Percentiles rank a stretch among this genome's conserved stretches.
phyloP scores from a whole-genome alignment of 2,329 filamentous ascomycete genomes.

The Alternaria conjuncta region DNA sequence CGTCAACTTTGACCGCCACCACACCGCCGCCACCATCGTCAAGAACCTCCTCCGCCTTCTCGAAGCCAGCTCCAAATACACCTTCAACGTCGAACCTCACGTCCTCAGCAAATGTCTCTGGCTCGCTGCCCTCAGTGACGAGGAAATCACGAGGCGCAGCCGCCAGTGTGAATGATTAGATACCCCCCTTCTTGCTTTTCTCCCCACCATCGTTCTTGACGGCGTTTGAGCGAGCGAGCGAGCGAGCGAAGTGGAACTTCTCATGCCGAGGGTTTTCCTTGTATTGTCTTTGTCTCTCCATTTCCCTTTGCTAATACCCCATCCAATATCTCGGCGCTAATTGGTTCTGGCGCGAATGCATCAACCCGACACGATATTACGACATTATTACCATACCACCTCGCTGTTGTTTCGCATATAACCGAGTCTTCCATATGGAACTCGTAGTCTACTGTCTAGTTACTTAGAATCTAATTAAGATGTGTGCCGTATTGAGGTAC shows the following conservation, averaged over 20 bases:
- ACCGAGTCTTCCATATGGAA: background rate
- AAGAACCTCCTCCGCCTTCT: slow-evolving; percentile 81
- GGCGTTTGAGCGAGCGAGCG: slow-evolving; percentile 20
- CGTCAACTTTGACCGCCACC: slow-evolving; percentile 83
- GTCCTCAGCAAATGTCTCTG: slow-evolving; percentile 83
- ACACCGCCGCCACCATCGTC: slow-evolving; percentile 75
- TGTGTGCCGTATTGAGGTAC: background rate
- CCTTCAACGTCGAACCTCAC: slow-evolving; percentile 76
- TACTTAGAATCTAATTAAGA: slow-evolving; percentile 29
- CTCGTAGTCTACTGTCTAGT: slow-evolving; percentile 2
- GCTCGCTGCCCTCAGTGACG: slow-evolving; percentile 77
- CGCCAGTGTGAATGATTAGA: slow-evolving; percentile 38
- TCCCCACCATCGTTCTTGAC: background rate
- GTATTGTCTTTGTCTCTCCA: background rate
- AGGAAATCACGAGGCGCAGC: slow-evolving; percentile 65
- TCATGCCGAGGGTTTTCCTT: background rate
- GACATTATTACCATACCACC: slow-evolving; percentile 17
- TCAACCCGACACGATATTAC: slow-evolving; percentile 36
- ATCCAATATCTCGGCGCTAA: slow-evolving; percentile 11
- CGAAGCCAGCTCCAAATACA: slow-evolving; percentile 77
- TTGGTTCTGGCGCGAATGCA: slow-evolving; percentile 14
- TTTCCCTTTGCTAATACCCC: slow-evolving; percentile 31
- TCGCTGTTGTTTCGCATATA: slow-evolving; percentile 24
- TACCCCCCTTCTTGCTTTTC: slow-evolving; percentile 5
- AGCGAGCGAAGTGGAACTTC: background rate